Base-by-base conservation (phyloP, 2,329 filamentous ascomycete species). In the Neofusicoccum laricinum region DNA sequence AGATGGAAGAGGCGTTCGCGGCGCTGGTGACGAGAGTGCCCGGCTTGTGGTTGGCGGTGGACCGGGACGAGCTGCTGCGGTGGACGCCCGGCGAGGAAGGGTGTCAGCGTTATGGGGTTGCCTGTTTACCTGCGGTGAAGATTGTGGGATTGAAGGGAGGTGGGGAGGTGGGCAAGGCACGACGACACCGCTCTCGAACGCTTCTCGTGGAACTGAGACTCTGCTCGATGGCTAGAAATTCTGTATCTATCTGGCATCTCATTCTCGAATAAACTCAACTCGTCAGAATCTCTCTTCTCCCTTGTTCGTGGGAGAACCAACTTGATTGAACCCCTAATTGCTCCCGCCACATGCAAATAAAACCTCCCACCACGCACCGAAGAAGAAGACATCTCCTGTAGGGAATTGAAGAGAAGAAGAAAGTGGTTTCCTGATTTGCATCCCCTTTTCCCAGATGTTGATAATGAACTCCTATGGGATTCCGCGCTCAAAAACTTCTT, bases 1-100 rank as follows among this genome's bases (percentile, higher is more conserved):
- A 83, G 68, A 68, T 83, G 59, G 75, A 75, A 51, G 72, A 75
- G 64, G 79, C 80, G 1, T 83, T 83, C 69, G 69, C 77, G 80
- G 76, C 76, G 0, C 65, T 82, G 6, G 80, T 78, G 68, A 67
- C 73, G 57, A 75, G 71, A 59, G 66, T 82, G 1, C 80, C 79
- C 3, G 70, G 74, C 45, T 69, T 82, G 57, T 75, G 71, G 67
- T 67, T 81, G 21, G 78, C 78, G 1, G 70, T 77, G 36, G 75
- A 78, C 0, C 71, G 80, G 19, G 73, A 76, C 0, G 68, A 81
- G 48, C 69, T 82, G 48, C 69, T 82, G 32, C 73, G 78, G 55
- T 81, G 75, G 66, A 75, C 74, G 11, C 76, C 76, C 7, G 2
- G 70, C 75, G 30, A 69, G 67, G 11, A 75, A 71, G 66, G 80